Evolutionary conservation across 352 stramenopile species (phyloP).

Genomic region (Phytophthora tentaculata): DNA sequence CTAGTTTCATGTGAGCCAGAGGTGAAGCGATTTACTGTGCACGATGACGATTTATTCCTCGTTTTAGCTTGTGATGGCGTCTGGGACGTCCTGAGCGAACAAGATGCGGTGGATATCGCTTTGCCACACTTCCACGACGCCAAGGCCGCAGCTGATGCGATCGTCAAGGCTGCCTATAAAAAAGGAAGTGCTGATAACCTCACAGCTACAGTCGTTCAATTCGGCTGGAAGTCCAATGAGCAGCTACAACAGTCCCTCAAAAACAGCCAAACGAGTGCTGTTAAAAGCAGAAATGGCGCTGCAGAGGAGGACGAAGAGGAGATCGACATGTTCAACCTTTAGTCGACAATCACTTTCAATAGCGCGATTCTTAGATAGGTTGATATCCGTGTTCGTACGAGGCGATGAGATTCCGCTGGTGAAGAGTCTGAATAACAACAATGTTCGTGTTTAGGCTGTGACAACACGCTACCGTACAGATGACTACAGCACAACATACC

Average conservation of each 20-base stretch:
- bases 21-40: slow-evolving; percentile 41
- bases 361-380: slow-evolving; percentile 5
- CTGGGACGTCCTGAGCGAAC: slow-evolving; percentile 68
- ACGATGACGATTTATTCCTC: slow-evolving; percentile 57
- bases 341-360: too few relatives aligned
- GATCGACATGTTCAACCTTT: slow-evolving; percentile 70
- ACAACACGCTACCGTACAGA: background rate
- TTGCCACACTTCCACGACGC: slow-evolving; percentile 45
- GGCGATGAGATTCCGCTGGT: slow-evolving; percentile 41
- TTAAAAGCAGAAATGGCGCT: slow-evolving; percentile 9
- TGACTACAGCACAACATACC: slow-evolving; percentile 25
- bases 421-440: slow-evolving; percentile 32
- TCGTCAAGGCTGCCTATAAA: slow-evolving; percentile 63
- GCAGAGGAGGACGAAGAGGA: slow-evolving; percentile 35
- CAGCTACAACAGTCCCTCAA: slow-evolving; percentile 25
- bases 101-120: slow-evolving; percentile 61
- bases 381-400: slow-evolving; percentile 35
- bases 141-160: slow-evolving; percentile 50
- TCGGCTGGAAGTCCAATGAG: slow-evolving; percentile 43
- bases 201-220: slow-evolving; percentile 59
- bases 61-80: slow-evolving; percentile 68
- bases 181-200: slow-evolving; percentile 66
- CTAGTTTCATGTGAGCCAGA: slow-evolving; percentile 67
- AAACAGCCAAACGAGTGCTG: slow-evolving; percentile 4
- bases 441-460: background rate